Conservation (phyloP, 2,329 filamentous ascomycete genomes). For the Penicillium sp. region DNA sequence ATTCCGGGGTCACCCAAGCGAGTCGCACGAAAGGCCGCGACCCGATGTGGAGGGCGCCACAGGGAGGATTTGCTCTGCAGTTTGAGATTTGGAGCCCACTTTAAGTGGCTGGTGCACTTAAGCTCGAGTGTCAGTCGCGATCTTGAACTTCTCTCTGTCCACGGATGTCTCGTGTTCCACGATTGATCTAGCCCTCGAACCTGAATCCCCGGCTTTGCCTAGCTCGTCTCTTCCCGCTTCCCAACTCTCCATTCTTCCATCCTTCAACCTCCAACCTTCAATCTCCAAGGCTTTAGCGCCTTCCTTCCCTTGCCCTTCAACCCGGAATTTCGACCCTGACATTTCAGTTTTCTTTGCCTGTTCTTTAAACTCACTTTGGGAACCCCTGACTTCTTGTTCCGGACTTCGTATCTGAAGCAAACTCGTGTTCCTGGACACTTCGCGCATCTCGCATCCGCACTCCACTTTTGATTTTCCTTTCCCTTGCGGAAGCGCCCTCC, state of each 20-base stretch:
- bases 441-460: slow-evolving; percentile 15
- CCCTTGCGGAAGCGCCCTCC: slow-evolving; percentile 27
- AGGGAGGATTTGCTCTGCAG: slow-evolving; percentile 1
- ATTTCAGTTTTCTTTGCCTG: not conserved
- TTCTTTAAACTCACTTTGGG: not conserved
- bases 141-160: slow-evolving; percentile 7
- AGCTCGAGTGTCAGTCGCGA: slow-evolving; percentile 12
- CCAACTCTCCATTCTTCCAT: slow-evolving; percentile 5
- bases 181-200: slow-evolving; percentile 5
- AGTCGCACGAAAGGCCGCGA: not conserved
- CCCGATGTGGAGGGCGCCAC: slow-evolving; percentile 1
- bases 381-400: slow-evolving; percentile 6
- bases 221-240: slow-evolving; percentile 11
- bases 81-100: slow-evolving; percentile 6
- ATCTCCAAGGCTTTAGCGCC: not conserved
- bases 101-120: slow-evolving; percentile 19
- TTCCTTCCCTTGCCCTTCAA: not conserved
- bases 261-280: slow-evolving; percentile 1
- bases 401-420: slow-evolving; percentile 7
- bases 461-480: slow-evolving; percentile 25
- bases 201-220: slow-evolving; percentile 7
- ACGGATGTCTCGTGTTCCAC: slow-evolving; percentile 2
- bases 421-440: slow-evolving; percentile 7
- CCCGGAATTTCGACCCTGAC: slow-evolving; percentile 1
- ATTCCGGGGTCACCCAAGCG: not conserved